Evolutionary conservation across 768 basidiomycete genomes (phyloP).

Genomic region (Mycena galericulata): DNA sequence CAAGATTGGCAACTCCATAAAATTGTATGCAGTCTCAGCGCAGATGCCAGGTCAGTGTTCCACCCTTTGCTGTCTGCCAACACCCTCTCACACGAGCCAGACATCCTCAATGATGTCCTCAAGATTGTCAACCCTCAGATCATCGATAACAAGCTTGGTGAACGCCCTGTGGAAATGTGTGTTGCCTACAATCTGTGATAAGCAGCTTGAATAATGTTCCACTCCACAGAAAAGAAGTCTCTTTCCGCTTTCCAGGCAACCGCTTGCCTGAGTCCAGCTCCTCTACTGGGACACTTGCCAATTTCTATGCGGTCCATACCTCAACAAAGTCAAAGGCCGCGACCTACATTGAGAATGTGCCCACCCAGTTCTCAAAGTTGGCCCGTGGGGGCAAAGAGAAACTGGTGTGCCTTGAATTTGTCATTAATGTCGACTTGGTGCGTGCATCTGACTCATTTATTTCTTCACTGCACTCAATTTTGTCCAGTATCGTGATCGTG

Average conservation of each 20-base stretch:
- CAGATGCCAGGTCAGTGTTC: background rate
- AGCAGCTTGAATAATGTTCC: background rate
- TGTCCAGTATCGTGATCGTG: conserved; percentile 2
- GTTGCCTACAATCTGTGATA: background rate
- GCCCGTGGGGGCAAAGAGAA: conserved; percentile 11
- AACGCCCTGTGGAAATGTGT: background rate
- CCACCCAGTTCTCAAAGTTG: background rate
- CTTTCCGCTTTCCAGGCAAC: background rate
- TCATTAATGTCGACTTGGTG: conserved; percentile 7
- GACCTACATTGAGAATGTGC: conserved; percentile 15
- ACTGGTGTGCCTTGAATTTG: conserved; percentile 7
- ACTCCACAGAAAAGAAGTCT: conserved; percentile 1
- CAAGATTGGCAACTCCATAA: background rate
- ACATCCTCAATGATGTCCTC: background rate
- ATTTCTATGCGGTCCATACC: conserved; percentile 10
- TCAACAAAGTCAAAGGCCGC: conserved; percentile 1
- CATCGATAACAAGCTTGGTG: background rate
- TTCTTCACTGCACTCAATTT: background rate
- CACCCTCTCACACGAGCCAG: background rate
- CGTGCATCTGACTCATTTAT: background rate
- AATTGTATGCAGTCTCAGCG: background rate
- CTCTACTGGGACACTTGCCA: conserved; percentile 1
- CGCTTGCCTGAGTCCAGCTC: conserved; percentile 7
- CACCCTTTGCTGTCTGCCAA: background rate
- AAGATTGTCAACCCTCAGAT: conserved; percentile 7